Evolutionary conservation across 768 basidiomycete genomes (phyloP), one percentile per base, ranked within the genome.

Genomic region (Lepiota brunneoincarnata): DNA sequence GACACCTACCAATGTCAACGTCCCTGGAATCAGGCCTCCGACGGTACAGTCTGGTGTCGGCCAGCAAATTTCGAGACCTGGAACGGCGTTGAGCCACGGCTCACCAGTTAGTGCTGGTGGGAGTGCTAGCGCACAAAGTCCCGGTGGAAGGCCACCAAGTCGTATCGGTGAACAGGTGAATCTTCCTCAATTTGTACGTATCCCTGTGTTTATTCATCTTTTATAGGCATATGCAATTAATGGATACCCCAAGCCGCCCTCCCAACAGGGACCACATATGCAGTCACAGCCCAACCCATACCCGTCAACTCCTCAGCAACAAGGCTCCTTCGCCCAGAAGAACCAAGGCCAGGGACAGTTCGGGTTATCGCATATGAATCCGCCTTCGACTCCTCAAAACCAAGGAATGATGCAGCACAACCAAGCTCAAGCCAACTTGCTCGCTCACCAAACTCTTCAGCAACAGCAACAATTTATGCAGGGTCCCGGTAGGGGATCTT

Each of bases 71-170:
- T 63, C 62, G 31, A 46, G 63, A 21, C 61, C 59, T 5, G 52
- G 53, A 21, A 61, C 63, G 1, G 49, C 60, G n/a, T 12, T 60
- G 44, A 49, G 56, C 18, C 62, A 61, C 45, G 47, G 57, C 26
- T 60, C 59, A 21, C 59, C 61, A 20, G 31, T 51, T 31, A 49
- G 45, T 56, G 28, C 51, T 34, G 38, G 55, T 49, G 51, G 51
- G 44, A 52, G 51, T 36, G 41, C 51, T 23, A 46, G 24, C 39
- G 40, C 59, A 50, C 51, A 47, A 31, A 57, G 42, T 52, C 49
- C 23, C 34, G 56, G 37, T 49, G 56, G 24, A 15, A 49, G 59
- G n/a, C 59, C 59, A 28, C 53, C 56, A 24, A 60, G 59, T 35
- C 59, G 59, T 24, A 39, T 40, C 17, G 42, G 51, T 34, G 50